Conservation (phyloP, 108 stramenopile species). For the Nannochloropsis gaditana region DNA sequence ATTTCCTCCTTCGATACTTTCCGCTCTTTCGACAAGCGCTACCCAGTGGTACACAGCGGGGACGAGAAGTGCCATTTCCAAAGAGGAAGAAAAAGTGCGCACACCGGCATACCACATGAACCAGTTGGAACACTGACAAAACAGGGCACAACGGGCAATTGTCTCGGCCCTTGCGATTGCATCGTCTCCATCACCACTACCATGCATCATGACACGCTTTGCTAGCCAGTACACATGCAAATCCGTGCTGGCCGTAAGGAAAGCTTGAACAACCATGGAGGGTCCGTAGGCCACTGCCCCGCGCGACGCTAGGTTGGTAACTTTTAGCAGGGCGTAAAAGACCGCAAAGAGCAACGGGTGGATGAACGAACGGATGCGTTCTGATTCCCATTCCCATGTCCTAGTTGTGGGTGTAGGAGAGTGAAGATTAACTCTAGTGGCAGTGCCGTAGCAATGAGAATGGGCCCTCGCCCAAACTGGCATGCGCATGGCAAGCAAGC, state of each 20-base stretch:
- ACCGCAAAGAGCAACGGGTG: conserved; percentile 1
- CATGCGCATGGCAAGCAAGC: neutral
- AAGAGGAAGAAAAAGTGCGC: neutral
- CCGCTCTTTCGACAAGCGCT: neutral
- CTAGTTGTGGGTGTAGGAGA: neutral
- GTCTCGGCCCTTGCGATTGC: neutral
- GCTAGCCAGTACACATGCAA: neutral
- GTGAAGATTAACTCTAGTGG: too few relatives aligned
- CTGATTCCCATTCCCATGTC: conserved; percentile 23
- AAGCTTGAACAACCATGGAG: neutral
- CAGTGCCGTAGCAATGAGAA: too few relatives aligned
- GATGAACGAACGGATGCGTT: neutral
- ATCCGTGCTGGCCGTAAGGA: neutral
- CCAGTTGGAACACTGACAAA: neutral
- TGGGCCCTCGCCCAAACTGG: too few relatives aligned
- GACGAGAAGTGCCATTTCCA: neutral
- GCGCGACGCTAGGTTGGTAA: neutral
- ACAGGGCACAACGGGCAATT: neutral
- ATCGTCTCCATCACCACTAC: neutral
- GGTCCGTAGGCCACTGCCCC: neutral
- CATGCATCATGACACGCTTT: neutral
- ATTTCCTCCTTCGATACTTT: neutral
- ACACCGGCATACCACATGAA: neutral
- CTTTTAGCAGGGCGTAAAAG: neutral
- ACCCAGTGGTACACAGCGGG: neutral